Percentiles rank a stretch among this genome's conserved stretches.
Evolutionary conservation across 306 rosid species (phyloP).

Genomic region (Begonia fuchsioides): DNA sequence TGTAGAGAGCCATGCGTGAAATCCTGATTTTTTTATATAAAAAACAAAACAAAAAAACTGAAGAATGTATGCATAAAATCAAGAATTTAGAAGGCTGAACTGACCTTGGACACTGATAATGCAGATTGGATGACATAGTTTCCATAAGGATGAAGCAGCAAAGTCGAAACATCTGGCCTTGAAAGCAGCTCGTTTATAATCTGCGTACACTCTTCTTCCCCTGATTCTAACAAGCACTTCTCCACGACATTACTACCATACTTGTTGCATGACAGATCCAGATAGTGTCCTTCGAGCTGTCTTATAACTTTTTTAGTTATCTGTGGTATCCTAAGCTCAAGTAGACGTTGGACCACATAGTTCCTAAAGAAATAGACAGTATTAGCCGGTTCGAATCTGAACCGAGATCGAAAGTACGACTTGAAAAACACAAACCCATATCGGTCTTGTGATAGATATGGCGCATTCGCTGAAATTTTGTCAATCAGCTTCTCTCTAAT

Average conservation of each 20-base stretch:
- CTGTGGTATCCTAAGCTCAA: constrained; percentile 18
- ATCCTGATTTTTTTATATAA: constrained; percentile 19
- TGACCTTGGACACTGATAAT: constrained; percentile 29
- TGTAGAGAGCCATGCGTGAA: constrained; percentile 7
- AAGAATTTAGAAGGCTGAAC: constrained; percentile 1
- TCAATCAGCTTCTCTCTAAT: constrained; percentile 14
- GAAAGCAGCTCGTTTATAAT: constrained; percentile 33
- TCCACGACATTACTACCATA: constrained; percentile 75
- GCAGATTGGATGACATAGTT: constrained; percentile 52
- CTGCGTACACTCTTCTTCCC: constrained; percentile 2
- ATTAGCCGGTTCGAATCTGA: neutral
- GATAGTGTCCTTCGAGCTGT: constrained; percentile 23
- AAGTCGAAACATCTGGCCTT: constrained; percentile 17
- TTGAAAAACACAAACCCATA: constrained; percentile 37
- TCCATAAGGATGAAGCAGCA: constrained; percentile 49
- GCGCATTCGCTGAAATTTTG: constrained; percentile 15
- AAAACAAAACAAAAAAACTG: neutral
- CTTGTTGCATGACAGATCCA: no score
- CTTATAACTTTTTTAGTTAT: constrained; percentile 16
- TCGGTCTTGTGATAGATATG: constrained; percentile 24
- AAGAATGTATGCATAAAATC: neutral
- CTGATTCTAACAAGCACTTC: constrained; percentile 30
- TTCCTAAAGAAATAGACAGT: constrained; percentile 27
- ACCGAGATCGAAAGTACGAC: no score
- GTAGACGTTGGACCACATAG: constrained; percentile 55